These are phyloP conservation scores for Lepidium didymum DNA, from an alignment of 345 rosid species.

Conservation along the genomic window DNA sequence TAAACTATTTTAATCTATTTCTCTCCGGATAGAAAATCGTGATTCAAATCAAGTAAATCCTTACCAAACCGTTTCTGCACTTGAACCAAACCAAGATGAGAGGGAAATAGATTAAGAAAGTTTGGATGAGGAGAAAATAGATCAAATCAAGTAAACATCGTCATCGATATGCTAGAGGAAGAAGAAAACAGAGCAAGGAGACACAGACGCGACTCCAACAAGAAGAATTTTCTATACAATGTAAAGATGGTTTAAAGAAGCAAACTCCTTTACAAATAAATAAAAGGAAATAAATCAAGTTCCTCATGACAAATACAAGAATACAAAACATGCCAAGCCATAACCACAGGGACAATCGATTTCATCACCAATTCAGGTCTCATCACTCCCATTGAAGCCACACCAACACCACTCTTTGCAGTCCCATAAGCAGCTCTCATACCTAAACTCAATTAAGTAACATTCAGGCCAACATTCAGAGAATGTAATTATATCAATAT, in stretches of 20 bases:
- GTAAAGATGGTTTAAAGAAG: conserved; percentile 14
- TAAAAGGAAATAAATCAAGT: background rate
- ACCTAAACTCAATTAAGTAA: conserved; percentile 15
- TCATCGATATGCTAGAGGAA: too few relatives aligned
- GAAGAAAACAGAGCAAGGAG: background rate
- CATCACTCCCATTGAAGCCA: conserved; percentile 36
- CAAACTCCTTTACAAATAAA: conserved; percentile 16
- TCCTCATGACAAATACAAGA: conserved; percentile 3
- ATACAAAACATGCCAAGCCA: conserved; percentile 13
- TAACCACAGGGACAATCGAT: conserved; percentile 30
- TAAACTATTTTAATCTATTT: too few relatives aligned
- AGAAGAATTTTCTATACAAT: background rate
- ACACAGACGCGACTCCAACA: background rate
- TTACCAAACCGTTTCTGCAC: too few relatives aligned
- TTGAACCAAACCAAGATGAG: too few relatives aligned
- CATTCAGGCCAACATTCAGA: background rate
- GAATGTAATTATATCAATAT: background rate
- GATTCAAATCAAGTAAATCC: too few relatives aligned
- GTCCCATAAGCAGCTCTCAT: conserved; percentile 38
- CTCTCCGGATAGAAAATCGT: too few relatives aligned
- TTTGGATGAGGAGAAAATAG: too few relatives aligned
- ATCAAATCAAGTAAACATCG: too few relatives aligned
- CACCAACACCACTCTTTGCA: conserved; percentile 32
- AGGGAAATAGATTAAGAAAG: too few relatives aligned
- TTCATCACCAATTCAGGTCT: conserved; percentile 32